Percentiles rank a stretch among this genome's conserved stretches.
Evolutionary conservation across 225 moss, liverwort and hornwort species (phyloP).

Genomic region (Rhytidiadelphus loreus): DNA sequence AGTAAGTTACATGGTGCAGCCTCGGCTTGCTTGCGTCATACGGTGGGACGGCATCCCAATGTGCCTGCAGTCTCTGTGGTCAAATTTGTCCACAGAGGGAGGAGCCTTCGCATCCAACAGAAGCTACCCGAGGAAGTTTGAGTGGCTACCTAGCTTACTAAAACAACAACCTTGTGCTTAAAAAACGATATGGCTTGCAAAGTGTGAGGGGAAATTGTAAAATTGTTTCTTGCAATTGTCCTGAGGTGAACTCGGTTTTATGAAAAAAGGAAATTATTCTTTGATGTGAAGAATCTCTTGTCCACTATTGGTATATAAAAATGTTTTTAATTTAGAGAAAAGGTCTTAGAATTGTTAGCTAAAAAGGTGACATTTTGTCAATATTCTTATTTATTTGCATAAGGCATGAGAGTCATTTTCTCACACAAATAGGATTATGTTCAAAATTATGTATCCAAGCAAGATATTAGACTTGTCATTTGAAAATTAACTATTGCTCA

Average conservation of each 20-base stretch:
- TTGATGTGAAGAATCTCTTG: neutral
- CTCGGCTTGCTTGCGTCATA: neutral
- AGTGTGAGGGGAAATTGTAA: neutral
- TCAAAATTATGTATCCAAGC: neutral
- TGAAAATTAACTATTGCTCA: neutral
- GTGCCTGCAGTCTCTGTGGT: neutral
- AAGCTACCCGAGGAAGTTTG: neutral
- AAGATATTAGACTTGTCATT: neutral
- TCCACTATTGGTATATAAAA: neutral
- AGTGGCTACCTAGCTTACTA: too few species aligned
- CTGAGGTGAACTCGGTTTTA: too few species aligned
- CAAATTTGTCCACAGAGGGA: neutral
- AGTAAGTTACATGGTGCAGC: neutral
- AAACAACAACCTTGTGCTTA: neutral
- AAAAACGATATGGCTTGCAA: neutral
- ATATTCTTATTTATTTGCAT: neutral
- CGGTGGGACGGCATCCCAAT: too few species aligned
- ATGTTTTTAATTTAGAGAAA: neutral
- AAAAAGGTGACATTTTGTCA: neutral
- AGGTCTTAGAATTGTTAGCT: neutral
- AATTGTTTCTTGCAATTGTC: neutral
- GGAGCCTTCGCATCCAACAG: neutral
- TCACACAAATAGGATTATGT: neutral
- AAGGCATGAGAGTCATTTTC: neutral
- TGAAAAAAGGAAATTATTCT: neutral